Conservation (phyloP, 148 eudicot genomes). For the Camellia sinensis region DNA sequence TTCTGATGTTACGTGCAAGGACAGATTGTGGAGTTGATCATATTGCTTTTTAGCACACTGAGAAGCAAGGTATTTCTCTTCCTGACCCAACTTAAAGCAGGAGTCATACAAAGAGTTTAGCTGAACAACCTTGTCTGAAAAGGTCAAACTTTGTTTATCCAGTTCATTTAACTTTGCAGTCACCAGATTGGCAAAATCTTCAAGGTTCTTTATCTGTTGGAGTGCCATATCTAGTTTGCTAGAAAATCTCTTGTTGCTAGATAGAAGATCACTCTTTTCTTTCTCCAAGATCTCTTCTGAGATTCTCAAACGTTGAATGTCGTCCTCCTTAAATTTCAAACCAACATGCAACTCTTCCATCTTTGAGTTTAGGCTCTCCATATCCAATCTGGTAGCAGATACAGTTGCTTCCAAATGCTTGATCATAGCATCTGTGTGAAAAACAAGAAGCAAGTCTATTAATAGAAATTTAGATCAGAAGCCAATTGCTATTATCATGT, state of each 20-base stretch:
- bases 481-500: not conserved
- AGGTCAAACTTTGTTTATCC: conserved; percentile 59
- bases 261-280: conserved; percentile 56
- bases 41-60: conserved; percentile 49
- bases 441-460: conserved; percentile 12
- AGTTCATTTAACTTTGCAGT: conserved; percentile 50
- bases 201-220: conserved; percentile 63
- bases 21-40: conserved; percentile 53
- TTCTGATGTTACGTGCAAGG: conserved; percentile 46
- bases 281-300: conserved; percentile 51
- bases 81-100: conserved; percentile 42
- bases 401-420: conserved; percentile 64
- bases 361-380: conserved; percentile 50
- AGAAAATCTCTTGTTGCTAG: conserved; percentile 45
- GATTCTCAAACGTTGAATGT: conserved; percentile 41
- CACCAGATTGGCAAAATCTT: conserved; percentile 47
- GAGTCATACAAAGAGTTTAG: conserved; percentile 47
- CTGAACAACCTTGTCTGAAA: conserved; percentile 55
- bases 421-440: conserved; percentile 57
- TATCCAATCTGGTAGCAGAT: conserved; percentile 36
- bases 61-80: conserved; percentile 51
- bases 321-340: conserved; percentile 58
- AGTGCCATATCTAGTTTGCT: conserved; percentile 49
- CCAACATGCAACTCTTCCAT: conserved; percentile 49
- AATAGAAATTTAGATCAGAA: conserved; percentile 6